Evolutionary conservation across 805 yeast species (phyloP).

Genomic region (Sungouiella blattae): DNA sequence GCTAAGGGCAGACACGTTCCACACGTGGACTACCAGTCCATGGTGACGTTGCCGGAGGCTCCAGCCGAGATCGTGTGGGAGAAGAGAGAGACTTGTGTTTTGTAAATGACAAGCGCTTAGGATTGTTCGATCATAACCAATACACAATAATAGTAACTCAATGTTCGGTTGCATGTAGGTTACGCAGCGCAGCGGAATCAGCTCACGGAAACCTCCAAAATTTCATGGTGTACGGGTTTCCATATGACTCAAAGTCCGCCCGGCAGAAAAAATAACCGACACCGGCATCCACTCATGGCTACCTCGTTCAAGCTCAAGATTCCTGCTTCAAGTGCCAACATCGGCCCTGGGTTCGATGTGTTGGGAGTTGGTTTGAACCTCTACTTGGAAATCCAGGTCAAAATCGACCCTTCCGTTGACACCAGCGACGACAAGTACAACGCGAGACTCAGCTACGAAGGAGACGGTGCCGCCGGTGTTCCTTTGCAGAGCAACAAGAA

Average conservation of each 20-base stretch:
- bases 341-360: constrained; percentile 98
- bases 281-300: constrained; percentile 25
- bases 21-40: constrained; percentile 73
- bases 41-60: constrained; percentile 86
- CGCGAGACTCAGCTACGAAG: constrained; percentile 66
- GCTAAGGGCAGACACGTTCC: constrained; percentile 46
- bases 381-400: constrained; percentile 66
- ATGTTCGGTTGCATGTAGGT: too few species aligned
- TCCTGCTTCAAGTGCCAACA: constrained; percentile 97
- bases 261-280: neutral
- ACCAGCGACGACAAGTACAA: constrained; percentile 61
- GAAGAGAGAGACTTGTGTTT: constrained; percentile 48
- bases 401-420: constrained; percentile 49
- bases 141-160: too few species aligned
- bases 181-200: too few species aligned
- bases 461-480: constrained; percentile 78
- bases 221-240: constrained; percentile 2
- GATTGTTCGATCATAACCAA: too few species aligned
- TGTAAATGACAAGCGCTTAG: too few species aligned
- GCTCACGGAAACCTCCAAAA: too few species aligned
- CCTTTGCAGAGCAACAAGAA: constrained; percentile 77
- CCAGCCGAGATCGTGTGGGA: constrained; percentile 74
- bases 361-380: constrained; percentile 85
- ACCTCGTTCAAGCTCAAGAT: constrained; percentile 63
- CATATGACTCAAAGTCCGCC: constrained; percentile 1